These are phyloP conservation scores for Trichophyton simii DNA, from an alignment of 2,329 filamentous ascomycete species.

Conservation along the genomic window DNA sequence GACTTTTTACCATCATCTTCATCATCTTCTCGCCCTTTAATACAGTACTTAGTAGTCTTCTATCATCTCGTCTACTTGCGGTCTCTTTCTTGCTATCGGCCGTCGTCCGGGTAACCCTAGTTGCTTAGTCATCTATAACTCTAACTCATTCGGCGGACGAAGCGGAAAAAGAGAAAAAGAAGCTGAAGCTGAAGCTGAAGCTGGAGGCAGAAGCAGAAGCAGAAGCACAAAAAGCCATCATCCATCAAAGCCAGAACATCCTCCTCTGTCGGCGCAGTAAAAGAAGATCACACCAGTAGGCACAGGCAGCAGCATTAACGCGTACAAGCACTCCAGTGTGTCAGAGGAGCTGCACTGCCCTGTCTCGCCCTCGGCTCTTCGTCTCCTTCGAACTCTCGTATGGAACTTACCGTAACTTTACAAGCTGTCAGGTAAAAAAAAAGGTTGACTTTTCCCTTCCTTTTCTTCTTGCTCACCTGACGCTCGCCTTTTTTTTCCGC, in stretches of 20 bases:
- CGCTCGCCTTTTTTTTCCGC: background rate
- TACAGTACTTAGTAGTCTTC: background rate
- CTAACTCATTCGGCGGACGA: too few species aligned
- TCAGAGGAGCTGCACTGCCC: too few species aligned
- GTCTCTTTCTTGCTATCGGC: background rate
- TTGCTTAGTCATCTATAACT: background rate
- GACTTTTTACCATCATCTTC: background rate
- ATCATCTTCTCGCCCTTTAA: background rate
- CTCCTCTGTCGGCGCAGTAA: background rate
- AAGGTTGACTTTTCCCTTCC: background rate
- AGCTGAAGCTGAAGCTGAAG: too few species aligned
- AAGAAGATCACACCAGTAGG: background rate
- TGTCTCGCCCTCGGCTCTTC: too few species aligned
- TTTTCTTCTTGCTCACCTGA: background rate
- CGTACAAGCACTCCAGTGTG: too few species aligned
- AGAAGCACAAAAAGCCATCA: background rate
- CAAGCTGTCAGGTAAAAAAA: background rate
- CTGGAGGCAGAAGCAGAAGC: background rate
- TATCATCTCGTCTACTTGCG: background rate
- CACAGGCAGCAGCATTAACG: too few species aligned
- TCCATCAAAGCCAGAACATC: too few species aligned
- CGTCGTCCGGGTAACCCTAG: background rate
- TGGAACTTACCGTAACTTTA: background rate
- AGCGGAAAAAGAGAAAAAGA: background rate
- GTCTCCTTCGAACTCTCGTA: too few species aligned